Conservation (phyloP, 768 basidiomycete species). For the Mycena polygramma region DNA sequence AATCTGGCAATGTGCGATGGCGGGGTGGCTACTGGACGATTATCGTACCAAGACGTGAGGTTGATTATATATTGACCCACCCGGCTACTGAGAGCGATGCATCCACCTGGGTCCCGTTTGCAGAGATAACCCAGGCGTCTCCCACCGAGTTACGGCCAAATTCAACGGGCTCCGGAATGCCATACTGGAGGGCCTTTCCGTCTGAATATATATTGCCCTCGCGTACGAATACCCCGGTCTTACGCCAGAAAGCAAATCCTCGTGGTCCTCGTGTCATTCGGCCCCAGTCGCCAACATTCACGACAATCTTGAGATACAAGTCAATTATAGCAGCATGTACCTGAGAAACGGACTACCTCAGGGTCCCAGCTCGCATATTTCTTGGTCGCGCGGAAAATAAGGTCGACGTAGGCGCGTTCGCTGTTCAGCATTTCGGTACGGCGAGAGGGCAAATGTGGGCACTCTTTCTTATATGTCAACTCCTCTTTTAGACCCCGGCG, state of each 20-base stretch:
- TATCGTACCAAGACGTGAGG: background rate
- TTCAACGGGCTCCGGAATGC: constrained; percentile 40
- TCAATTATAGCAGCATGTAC: no score
- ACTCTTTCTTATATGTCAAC: no score
- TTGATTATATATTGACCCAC: constrained; percentile 1
- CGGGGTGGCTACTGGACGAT: background rate
- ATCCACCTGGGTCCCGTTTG: constrained; percentile 43
- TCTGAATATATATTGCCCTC: constrained; percentile 48
- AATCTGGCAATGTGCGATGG: background rate
- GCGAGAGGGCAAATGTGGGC: background rate
- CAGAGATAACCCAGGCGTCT: constrained; percentile 46
- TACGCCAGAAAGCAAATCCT: constrained; percentile 41
- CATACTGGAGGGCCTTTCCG: constrained; percentile 2
- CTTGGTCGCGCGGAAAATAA: constrained; percentile 46
- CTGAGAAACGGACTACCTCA: constrained; percentile 33
- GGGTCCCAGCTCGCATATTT: constrained; percentile 53
- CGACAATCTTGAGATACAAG: constrained; percentile 11
- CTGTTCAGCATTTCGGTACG: constrained; percentile 23
- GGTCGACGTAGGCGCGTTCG: constrained; percentile 48
- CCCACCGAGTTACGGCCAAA: constrained; percentile 38
- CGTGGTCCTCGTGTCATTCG: constrained; percentile 39
- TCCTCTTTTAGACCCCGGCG: no score
- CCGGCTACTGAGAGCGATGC: constrained; percentile 9
- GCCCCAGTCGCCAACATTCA: constrained; percentile 49
- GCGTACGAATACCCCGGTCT: constrained; percentile 45